A percentile compares a stretch with the other conserved stretches of the same genome.
Evolutionary conservation across 345 rosid genomes (phyloP).

Genomic region (Pelargonium nanum): DNA sequence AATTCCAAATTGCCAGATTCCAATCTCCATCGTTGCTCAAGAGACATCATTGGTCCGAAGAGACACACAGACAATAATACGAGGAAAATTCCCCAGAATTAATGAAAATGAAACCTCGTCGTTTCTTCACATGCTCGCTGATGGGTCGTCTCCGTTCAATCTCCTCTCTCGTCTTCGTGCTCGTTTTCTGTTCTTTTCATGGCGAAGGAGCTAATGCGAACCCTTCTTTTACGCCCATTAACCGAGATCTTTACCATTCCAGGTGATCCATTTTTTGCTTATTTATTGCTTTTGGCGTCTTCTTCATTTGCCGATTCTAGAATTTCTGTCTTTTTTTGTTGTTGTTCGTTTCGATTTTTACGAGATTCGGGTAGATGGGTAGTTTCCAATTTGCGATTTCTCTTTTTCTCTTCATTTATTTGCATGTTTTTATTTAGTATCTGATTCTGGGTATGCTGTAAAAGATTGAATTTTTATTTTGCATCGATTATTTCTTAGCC

Average conservation of each 20-base stretch:
- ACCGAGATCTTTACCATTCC: conserved; percentile 21
- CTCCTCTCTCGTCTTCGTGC: conserved; percentile 3
- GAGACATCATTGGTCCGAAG: background rate
- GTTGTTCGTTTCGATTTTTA: background rate
- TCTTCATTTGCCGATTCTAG: background rate
- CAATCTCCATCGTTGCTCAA: background rate
- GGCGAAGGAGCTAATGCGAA: conserved; percentile 2
- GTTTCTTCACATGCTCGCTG: background rate
- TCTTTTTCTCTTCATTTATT: background rate
- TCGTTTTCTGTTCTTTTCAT: background rate
- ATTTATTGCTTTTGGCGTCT: background rate
- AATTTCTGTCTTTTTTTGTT: background rate
- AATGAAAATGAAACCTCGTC: background rate
- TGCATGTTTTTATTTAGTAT: too few relatives aligned
- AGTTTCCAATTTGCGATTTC: background rate
- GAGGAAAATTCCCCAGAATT: background rate
- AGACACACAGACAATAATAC: background rate
- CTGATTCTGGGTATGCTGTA: background rate
- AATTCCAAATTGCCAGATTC: background rate
- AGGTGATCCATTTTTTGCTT: conserved; percentile 6
- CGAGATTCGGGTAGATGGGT: background rate
- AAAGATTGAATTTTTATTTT: background rate
- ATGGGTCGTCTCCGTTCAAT: background rate
- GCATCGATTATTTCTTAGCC: background rate
- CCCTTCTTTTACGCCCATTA: conserved; percentile 9